Evolutionary conservation across 768 basidiomycete genomes (phyloP).

Genomic region (Leccinum variicolor): DNA sequence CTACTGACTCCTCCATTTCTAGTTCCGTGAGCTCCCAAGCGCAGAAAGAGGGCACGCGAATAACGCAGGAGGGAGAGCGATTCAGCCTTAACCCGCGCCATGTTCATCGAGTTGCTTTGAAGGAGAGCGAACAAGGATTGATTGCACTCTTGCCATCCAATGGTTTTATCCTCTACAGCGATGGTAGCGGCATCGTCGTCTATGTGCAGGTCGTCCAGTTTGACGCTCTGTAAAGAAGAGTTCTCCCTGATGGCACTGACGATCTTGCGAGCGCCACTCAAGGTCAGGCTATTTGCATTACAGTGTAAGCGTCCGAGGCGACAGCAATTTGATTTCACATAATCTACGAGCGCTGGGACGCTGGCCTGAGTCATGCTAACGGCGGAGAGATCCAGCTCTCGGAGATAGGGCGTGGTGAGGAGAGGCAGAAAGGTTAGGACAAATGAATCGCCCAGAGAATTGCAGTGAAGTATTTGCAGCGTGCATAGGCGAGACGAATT

Average conservation of each 20-base stretch:
- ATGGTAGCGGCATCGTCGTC: constrained; percentile 28
- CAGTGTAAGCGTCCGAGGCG: constrained; percentile 47
- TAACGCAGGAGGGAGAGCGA: constrained; percentile 50
- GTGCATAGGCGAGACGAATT: constrained; percentile 52
- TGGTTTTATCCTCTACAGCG: constrained; percentile 18
- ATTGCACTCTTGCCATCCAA: constrained; percentile 32
- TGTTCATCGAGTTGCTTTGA: constrained; percentile 42
- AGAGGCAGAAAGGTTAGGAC: constrained; percentile 45
- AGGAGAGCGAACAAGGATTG: constrained; percentile 33
- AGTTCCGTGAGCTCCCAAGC: constrained; percentile 16
- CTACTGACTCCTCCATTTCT: neutral
- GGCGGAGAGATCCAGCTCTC: constrained; percentile 54
- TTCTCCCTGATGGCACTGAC: constrained; percentile 47
- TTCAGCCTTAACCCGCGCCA: constrained; percentile 38
- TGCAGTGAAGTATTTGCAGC: constrained; percentile 50
- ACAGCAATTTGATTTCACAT: constrained; percentile 50
- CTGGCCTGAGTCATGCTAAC: constrained; percentile 43
- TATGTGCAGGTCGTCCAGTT: constrained; percentile 44
- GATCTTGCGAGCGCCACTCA: constrained; percentile 42
- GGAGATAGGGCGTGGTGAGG: constrained; percentile 47
- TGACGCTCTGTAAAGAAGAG: constrained; percentile 45
- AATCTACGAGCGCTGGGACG: constrained; percentile 43
- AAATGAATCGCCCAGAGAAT: constrained; percentile 50
- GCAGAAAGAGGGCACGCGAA: constrained; percentile 50
- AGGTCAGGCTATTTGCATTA: constrained; percentile 54